A percentile compares a stretch with the other conserved stretches of the same genome.
Conservation (phyloP, 169 alveolate species). For the Plasmodium gonderi region DNA sequence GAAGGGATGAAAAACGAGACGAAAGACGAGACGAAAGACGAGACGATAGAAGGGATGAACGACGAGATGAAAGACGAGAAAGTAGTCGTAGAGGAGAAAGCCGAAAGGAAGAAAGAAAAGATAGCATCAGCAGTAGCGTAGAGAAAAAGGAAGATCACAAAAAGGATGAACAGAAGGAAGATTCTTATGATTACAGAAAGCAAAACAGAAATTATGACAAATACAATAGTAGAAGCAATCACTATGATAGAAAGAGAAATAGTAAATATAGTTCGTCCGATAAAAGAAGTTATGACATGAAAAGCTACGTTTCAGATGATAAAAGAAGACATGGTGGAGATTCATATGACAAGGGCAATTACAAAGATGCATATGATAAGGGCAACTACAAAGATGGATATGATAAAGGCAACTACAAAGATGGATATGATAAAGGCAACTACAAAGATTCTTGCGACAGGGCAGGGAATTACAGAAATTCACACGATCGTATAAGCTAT, state of each 20-base stretch:
- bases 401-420: neutral
- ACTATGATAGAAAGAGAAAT: constrained; percentile 52
- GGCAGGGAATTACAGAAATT: constrained; percentile 13
- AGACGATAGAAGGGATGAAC: too few relatives aligned
- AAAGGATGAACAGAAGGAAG: constrained; percentile 20
- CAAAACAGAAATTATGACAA: constrained; percentile 7
- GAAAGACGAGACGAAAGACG: neutral
- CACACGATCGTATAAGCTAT: constrained; percentile 45
- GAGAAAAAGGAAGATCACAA: constrained; percentile 4
- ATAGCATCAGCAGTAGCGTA: neutral
- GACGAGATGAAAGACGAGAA: neutral
- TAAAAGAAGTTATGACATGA: constrained; percentile 32
- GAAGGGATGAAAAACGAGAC: neutral
- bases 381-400: neutral
- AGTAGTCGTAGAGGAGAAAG: neutral
- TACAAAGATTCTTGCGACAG: constrained; percentile 33
- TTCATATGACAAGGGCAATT: neutral
- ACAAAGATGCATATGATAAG: neutral
- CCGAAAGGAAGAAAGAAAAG: neutral
- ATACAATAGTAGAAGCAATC: constrained; percentile 11
- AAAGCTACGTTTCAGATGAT: constrained; percentile 43
- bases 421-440: constrained; percentile 18
- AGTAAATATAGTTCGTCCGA: constrained; percentile 29
- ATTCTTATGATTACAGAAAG: constrained; percentile 28
- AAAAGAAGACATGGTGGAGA: constrained; percentile 44